A percentile compares a stretch with the other conserved stretches of the same genome.
phyloP scores from a whole-genome alignment of 2,329 filamentous ascomycete species.

The Fusarium nurragi region DNA sequence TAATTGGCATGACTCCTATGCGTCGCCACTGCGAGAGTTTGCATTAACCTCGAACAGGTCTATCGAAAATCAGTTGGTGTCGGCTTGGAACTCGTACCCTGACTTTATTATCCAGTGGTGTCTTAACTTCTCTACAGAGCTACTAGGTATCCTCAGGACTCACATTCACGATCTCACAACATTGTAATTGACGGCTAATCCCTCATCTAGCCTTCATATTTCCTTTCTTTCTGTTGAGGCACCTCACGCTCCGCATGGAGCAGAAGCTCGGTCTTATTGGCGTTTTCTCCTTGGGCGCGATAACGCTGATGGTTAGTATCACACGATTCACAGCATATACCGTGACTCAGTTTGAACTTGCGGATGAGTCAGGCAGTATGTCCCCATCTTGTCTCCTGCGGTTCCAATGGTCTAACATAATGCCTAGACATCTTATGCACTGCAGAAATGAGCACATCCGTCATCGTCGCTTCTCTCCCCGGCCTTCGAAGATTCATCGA shows the following conservation, averaged over 20 bases:
- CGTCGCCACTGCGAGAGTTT: fast-evolving
- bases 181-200: neutral
- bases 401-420: neutral
- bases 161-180: neutral
- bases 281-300: constrained; percentile 13
- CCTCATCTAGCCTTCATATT: neutral
- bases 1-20: neutral
- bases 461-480: constrained; percentile 8
- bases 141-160: neutral
- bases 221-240: constrained; percentile 17
- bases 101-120: constrained; percentile 11
- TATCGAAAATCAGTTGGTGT: constrained; percentile 11
- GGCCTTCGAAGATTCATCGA: constrained; percentile 13
- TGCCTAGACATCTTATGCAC: neutral
- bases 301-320: constrained; percentile 4
- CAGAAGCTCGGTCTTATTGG: constrained; percentile 14
- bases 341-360: constrained; percentile 13
- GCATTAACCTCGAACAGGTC: neutral
- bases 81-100: constrained; percentile 16
- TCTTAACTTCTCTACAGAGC: constrained; percentile 14
- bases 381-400: fast-evolving
- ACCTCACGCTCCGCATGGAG: constrained; percentile 1
- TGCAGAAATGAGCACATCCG: constrained; percentile 14
- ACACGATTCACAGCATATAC: constrained; percentile 17
- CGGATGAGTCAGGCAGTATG: constrained; percentile 14